A percentile compares a stretch with the other conserved stretches of the same genome.
Conservation (phyloP, 73 alveolate species). For the Symbiodinium pilosum region DNA sequence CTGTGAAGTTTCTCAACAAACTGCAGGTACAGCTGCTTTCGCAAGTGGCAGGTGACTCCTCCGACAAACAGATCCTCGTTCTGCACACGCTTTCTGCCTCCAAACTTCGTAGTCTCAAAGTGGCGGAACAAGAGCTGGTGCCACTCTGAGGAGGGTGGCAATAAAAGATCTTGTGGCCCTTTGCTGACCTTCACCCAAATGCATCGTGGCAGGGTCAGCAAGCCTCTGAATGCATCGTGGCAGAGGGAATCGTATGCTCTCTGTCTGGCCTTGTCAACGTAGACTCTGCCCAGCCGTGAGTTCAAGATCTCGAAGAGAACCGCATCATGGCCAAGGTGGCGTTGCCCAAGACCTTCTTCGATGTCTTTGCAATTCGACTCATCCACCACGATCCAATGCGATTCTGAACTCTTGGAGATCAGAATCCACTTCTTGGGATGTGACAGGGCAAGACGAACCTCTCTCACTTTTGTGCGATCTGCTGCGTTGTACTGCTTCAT, state of each 20-base stretch:
- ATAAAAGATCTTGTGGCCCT: background rate
- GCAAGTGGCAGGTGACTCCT: background rate
- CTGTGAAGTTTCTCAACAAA: background rate
- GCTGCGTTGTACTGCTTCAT: background rate
- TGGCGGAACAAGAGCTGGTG: conserved; percentile 5
- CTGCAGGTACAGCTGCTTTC: background rate
- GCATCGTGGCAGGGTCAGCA: background rate
- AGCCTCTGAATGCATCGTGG: background rate
- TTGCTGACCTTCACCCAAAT: background rate
- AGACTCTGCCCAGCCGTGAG: background rate
- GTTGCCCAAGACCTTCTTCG: background rate
- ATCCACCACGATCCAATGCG: background rate
- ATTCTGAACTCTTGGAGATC: background rate
- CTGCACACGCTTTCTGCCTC: background rate
- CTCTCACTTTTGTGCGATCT: background rate
- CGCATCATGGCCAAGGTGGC: background rate
- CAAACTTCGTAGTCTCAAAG: background rate
- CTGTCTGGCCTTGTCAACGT: background rate
- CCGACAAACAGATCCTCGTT: background rate
- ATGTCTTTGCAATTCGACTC: background rate
- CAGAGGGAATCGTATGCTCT: background rate
- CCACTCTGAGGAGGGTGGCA: background rate
- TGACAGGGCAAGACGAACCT: background rate
- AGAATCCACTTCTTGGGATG: background rate
- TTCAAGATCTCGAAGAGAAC: background rate